These are phyloP conservation scores for Syncephalastrum sp. DNA, from an alignment of 371 early-diverging fungal genomes.

Conservation along the genomic window DNA sequence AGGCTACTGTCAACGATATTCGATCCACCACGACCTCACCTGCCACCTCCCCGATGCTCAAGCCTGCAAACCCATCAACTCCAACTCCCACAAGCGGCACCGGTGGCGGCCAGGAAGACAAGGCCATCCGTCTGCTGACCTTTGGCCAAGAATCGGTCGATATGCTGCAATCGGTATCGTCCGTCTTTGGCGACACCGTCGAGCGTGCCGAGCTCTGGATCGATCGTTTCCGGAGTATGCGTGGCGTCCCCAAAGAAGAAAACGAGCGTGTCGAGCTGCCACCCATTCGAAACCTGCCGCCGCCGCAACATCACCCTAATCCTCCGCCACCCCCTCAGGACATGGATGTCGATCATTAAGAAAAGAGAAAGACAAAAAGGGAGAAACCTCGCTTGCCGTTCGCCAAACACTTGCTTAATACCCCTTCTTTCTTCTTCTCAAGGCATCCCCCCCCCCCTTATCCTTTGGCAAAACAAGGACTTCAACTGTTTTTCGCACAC, in stretches of 20 bases:
- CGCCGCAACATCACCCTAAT: slow-evolving; percentile 13
- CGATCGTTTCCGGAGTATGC: slow-evolving; percentile 48
- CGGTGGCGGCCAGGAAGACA: slow-evolving; percentile 24
- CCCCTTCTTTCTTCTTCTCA: no score
- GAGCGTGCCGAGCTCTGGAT: slow-evolving; percentile 79
- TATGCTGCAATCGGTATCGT: slow-evolving; percentile 76
- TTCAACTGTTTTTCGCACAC: no score
- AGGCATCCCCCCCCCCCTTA: no score
- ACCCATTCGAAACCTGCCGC: slow-evolving; percentile 28
- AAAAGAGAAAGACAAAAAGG: no score
- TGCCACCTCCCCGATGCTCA: slow-evolving; percentile 39
- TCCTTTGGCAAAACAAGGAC: no score
- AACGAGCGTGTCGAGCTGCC: slow-evolving; percentile 24
- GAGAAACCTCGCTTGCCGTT: no score
- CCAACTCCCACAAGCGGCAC: background rate
- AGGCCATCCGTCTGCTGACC: slow-evolving; percentile 39
- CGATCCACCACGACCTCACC: slow-evolving; percentile 44
- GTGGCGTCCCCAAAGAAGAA: slow-evolving; percentile 16
- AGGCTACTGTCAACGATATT: slow-evolving; percentile 33
- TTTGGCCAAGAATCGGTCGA: slow-evolving; percentile 82
- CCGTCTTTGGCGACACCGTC: slow-evolving; percentile 76
- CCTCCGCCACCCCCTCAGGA: background rate
- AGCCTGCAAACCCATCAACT: slow-evolving; percentile 10
- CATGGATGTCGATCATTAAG: no score
- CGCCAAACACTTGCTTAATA: no score